Conservation (phyloP, 805 yeast genomes). For the Suhomyces sp. region DNA sequence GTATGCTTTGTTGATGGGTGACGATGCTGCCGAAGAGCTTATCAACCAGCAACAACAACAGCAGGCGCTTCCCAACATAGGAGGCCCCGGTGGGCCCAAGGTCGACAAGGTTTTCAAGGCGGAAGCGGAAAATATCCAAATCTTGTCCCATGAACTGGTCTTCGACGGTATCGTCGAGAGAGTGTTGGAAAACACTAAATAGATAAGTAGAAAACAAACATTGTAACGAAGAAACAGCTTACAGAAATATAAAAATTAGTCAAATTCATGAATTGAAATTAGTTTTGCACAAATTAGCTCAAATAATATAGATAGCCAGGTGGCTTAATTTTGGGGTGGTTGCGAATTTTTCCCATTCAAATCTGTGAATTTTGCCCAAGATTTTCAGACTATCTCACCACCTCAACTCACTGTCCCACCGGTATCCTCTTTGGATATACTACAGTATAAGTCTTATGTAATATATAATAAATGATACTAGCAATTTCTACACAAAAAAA, state of each 20-base stretch:
- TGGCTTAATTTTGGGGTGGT: too few species aligned
- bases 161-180: constrained; percentile 64
- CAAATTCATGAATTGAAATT: too few species aligned
- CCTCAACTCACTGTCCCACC: too few species aligned
- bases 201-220: not conserved
- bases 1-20: constrained; percentile 64
- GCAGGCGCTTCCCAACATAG: constrained; percentile 37
- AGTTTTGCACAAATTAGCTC: too few species aligned
- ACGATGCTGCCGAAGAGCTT: constrained; percentile 43
- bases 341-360: too few species aligned
- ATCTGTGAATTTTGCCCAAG: too few species aligned
- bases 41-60: constrained; percentile 38
- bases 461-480: too few species aligned
- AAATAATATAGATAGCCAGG: too few species aligned
- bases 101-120: constrained; percentile 60
- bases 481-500: too few species aligned
- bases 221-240: not conserved
- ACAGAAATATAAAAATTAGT: not conserved
- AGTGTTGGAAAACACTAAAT: constrained; percentile 25
- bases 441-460: too few species aligned
- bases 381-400: too few species aligned
- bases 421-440: too few species aligned
- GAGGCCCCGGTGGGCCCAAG: constrained; percentile 61
- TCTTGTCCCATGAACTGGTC: constrained; percentile 50
- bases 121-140: constrained; percentile 73